Evolutionary conservation across 1,139 yeast species (phyloP).

Genomic region (Candida sanyaensis): DNA sequence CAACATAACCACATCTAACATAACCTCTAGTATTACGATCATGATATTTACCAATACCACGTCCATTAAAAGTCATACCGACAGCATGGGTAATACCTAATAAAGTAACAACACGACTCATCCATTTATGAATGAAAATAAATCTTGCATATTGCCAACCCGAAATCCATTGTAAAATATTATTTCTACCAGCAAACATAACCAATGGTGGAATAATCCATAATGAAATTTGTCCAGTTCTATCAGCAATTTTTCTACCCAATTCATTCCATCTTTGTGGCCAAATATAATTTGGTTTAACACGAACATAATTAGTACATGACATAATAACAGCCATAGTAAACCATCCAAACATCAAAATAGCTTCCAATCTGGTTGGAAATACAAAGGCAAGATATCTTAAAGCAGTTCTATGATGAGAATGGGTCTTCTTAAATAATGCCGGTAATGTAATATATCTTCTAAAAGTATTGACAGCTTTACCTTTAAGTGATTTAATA

Average conservation of each 20-base stretch:
- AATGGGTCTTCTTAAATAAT: conserved; percentile 41
- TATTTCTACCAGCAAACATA: conserved; percentile 68
- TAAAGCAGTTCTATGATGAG: conserved; percentile 32
- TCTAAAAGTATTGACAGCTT: conserved; percentile 38
- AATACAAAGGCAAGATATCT: conserved; percentile 36
- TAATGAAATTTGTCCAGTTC: conserved; percentile 55
- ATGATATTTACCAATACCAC: conserved; percentile 33
- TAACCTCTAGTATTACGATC: conserved; percentile 39
- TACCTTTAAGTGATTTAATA: conserved; percentile 32
- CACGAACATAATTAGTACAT: conserved; percentile 41
- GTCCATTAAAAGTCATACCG: conserved; percentile 45
- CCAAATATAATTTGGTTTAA: conserved; percentile 38
- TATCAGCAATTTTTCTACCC: conserved; percentile 58
- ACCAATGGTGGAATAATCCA: conserved; percentile 53
- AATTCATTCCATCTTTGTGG: conserved; percentile 34
- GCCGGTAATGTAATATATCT: conserved; percentile 52
- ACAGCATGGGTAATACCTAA: conserved; percentile 54
- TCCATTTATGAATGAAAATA: conserved; percentile 66
- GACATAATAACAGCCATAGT: conserved; percentile 50
- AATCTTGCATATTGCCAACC: conserved; percentile 69
- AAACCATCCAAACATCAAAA: conserved; percentile 51
- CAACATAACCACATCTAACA: conserved; percentile 58
- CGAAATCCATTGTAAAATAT: conserved; percentile 60
- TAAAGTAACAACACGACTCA: conserved; percentile 50
- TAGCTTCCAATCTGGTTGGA: conserved; percentile 67